Evolutionary conservation across 108 stramenopile genomes (phyloP).

Genomic region (Discostella pseudostelligera): DNA sequence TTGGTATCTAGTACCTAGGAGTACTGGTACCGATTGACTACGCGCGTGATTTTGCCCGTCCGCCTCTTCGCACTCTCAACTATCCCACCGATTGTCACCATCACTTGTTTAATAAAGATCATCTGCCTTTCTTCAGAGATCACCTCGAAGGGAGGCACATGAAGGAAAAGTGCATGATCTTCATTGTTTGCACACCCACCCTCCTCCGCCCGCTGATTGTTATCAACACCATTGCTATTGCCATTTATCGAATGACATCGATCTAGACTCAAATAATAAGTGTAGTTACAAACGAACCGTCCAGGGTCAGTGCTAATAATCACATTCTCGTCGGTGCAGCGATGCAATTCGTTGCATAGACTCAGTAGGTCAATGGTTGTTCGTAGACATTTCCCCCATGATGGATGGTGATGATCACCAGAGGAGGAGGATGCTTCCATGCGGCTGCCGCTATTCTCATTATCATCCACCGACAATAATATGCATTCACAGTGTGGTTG

Average conservation of each 20-base stretch:
- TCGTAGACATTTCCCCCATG: conserved; percentile 33
- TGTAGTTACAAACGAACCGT: conserved; percentile 85
- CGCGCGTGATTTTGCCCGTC: not conserved
- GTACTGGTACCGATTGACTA: no score
- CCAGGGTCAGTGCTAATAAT: conserved; percentile 71
- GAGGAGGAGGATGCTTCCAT: not conserved
- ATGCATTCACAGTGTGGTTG: conserved; percentile 62
- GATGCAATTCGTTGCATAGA: conserved; percentile 31
- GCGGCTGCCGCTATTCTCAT: not conserved
- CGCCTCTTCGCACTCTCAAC: not conserved
- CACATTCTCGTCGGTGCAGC: conserved; percentile 12
- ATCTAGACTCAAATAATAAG: conserved; percentile 72
- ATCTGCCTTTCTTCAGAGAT: conserved; percentile 51
- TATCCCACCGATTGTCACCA: conserved; percentile 28
- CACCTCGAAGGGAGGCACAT: conserved; percentile 65
- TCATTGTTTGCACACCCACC: not conserved
- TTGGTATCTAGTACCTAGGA: no score
- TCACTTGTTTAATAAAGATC: conserved; percentile 46
- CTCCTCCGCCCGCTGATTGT: not conserved
- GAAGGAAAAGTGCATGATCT: conserved; percentile 63
- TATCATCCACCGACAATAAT: conserved; percentile 25
- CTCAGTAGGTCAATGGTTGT: conserved; percentile 48
- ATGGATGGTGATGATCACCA: not conserved
- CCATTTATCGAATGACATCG: conserved; percentile 29
- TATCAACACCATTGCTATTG: not conserved